phyloP scores from a whole-genome alignment of 441 rosid species.

The Rhodomyrtus psidioides region DNA sequence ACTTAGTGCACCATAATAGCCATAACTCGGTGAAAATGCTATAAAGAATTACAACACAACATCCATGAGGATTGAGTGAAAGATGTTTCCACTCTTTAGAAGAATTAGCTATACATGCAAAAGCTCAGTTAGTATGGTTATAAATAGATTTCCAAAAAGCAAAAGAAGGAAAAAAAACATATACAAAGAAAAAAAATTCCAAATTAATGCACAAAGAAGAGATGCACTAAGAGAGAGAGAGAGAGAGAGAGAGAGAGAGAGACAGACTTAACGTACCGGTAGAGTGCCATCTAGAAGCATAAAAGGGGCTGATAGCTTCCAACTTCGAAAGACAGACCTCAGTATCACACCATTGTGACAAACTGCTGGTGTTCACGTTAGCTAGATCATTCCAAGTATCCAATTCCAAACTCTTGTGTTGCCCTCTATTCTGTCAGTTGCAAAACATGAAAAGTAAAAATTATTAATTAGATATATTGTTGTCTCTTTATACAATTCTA shows the following conservation, averaged over 20 bases:
- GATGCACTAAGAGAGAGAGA: background rate
- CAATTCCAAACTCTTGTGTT: conserved; percentile 51
- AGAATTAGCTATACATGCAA: too few relatives aligned
- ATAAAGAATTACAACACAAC: too few relatives aligned
- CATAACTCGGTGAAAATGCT: too few relatives aligned
- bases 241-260: too few relatives aligned
- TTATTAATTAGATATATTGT: background rate
- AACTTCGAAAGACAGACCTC: conserved; percentile 89
- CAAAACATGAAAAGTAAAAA: background rate
- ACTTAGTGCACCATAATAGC: too few relatives aligned
- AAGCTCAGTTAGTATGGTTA: too few relatives aligned
- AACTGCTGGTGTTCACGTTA: conserved; percentile 52
- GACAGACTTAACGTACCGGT: conserved; percentile 18
- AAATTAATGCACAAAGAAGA: background rate
- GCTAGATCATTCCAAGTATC: conserved; percentile 91
- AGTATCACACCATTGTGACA: conserved; percentile 78
- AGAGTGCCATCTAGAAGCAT: conserved; percentile 47
- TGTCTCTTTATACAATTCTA: background rate
- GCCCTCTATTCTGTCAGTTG: conserved; percentile 27
- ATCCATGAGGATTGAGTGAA: too few relatives aligned
- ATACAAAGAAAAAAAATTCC: background rate
- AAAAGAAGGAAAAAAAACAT: too few relatives aligned
- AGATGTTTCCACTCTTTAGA: too few relatives aligned
- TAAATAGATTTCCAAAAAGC: too few relatives aligned
- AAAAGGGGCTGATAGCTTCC: conserved; percentile 44